Conservation (phyloP, 73 alveolate genomes). For the Paramecium pentaurelia region DNA sequence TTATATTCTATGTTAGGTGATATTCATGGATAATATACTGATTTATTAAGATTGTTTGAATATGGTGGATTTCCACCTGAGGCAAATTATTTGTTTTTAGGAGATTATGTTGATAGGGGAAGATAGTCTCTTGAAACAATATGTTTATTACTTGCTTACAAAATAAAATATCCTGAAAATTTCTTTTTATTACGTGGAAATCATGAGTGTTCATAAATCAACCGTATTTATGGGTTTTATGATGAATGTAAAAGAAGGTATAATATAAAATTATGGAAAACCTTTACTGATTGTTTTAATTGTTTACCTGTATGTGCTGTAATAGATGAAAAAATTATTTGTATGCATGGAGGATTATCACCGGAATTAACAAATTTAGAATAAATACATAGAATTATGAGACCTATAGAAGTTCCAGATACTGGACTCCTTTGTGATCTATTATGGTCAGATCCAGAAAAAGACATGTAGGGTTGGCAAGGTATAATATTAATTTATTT, state of each 20-base stretch:
- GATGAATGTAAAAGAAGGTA: slow-evolving; percentile 86
- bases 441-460: slow-evolving; percentile 88
- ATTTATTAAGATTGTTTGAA: slow-evolving; percentile 78
- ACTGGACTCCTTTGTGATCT: slow-evolving; percentile 86
- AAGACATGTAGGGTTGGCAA: slow-evolving; percentile 92
- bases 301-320: slow-evolving; percentile 88
- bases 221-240: slow-evolving; percentile 88
- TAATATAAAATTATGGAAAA: slow-evolving; percentile 85
- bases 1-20: slow-evolving; percentile 26
- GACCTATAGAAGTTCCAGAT: slow-evolving; percentile 92
- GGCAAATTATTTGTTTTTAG: slow-evolving; percentile 86
- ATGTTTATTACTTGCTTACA: slow-evolving; percentile 74
- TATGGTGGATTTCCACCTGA: slow-evolving; percentile 95
- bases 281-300: slow-evolving; percentile 80
- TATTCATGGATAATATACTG: slow-evolving; percentile 63
- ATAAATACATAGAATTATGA: slow-evolving; percentile 68
- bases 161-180: slow-evolving; percentile 80
- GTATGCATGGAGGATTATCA: slow-evolving; percentile 96
- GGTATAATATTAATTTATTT: neutral
- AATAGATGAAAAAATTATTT: slow-evolving; percentile 83
- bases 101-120: slow-evolving; percentile 88
- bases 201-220: slow-evolving; percentile 88
- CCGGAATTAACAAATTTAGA: slow-evolving; percentile 82
- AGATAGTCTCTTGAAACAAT: slow-evolving; percentile 73
- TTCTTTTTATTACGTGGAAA: slow-evolving; percentile 86